Percentiles rank a stretch among this genome's conserved stretches.
Evolutionary conservation across 345 rosid genomes (phyloP).

Genomic region (Brassica napus): DNA sequence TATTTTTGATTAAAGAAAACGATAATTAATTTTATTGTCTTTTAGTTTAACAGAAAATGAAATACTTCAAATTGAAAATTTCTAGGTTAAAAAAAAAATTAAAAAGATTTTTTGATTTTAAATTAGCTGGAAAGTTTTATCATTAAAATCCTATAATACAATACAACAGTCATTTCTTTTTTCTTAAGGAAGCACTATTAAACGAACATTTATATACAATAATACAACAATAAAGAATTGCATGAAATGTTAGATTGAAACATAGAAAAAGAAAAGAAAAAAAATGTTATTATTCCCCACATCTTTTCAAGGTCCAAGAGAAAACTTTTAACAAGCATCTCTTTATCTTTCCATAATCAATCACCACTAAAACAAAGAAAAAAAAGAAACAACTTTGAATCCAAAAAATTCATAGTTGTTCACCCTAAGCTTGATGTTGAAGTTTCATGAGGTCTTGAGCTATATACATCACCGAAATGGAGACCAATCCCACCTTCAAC

Average conservation of each 20-base stretch:
- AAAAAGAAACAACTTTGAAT: slow-evolving; percentile 31
- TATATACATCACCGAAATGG: slow-evolving; percentile 80
- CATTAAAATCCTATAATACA: not conserved
- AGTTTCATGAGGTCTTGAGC: slow-evolving; percentile 60
- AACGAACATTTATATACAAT: slow-evolving; percentile 11
- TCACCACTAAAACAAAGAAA: not conserved
- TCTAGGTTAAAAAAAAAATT: not conserved
- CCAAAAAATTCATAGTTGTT: slow-evolving; percentile 4
- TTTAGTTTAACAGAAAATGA: not conserved
- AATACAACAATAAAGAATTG: slow-evolving; percentile 37
- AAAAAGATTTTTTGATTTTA: not conserved
- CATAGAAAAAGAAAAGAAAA: not conserved
- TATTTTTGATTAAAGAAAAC: too few species aligned
- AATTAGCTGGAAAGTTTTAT: not conserved
- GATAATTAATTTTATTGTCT: too few species aligned
- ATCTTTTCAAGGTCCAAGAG: slow-evolving; percentile 13
- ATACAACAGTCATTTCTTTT: not conserved
- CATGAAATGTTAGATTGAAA: slow-evolving; percentile 11
- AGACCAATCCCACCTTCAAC: slow-evolving; percentile 63
- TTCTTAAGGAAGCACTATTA: not conserved
- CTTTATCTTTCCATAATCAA: slow-evolving; percentile 16
- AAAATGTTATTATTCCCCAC: slow-evolving; percentile 26
- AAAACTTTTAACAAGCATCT: slow-evolving; percentile 14
- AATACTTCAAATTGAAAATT: not conserved
- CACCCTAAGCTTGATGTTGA: slow-evolving; percentile 34